phyloP scores from a whole-genome alignment of 495 filamentous ascomycete species.

The Lepidopterella palustris region DNA sequence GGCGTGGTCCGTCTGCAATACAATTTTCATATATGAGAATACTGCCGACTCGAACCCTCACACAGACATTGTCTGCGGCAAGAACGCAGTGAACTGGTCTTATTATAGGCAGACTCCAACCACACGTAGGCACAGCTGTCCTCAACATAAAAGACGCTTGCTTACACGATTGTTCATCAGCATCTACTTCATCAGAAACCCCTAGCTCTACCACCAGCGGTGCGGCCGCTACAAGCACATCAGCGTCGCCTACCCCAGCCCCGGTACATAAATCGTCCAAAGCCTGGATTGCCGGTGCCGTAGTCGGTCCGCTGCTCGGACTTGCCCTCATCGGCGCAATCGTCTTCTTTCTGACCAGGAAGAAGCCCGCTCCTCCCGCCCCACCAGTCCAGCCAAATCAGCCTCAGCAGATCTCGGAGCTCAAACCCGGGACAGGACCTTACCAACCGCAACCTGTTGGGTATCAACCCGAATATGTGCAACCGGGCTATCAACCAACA shows the following conservation, averaged over 20 bases:
- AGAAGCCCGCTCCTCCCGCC: slow-evolving; percentile 1
- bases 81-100: slow-evolving; percentile 7
- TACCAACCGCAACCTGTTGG: background rate
- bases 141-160: background rate
- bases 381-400: too few relatives aligned
- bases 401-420: slow-evolving; percentile 4
- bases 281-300: slow-evolving; percentile 22
- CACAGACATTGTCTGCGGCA: slow-evolving; percentile 21
- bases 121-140: background rate
- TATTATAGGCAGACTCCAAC: slow-evolving; percentile 17
- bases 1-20: slow-evolving; percentile 14
- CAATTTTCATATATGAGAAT: slow-evolving; percentile 21
- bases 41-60: slow-evolving; percentile 11
- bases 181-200: background rate
- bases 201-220: background rate
- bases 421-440: slow-evolving; percentile 6
- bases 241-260: background rate
- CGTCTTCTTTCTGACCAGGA: slow-evolving; percentile 18
- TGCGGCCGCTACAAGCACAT: background rate
- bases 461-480: slow-evolving; percentile 12
- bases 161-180: background rate
- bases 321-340: slow-evolving; percentile 17
- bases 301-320: slow-evolving; percentile 12
- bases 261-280: slow-evolving; percentile 6
- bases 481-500: background rate